A percentile compares a stretch with the other conserved stretches of the same genome.
These are phyloP conservation scores for Kurtzmaniella cleridarum DNA, from an alignment of 805 yeast species.

Conservation along the genomic window DNA sequence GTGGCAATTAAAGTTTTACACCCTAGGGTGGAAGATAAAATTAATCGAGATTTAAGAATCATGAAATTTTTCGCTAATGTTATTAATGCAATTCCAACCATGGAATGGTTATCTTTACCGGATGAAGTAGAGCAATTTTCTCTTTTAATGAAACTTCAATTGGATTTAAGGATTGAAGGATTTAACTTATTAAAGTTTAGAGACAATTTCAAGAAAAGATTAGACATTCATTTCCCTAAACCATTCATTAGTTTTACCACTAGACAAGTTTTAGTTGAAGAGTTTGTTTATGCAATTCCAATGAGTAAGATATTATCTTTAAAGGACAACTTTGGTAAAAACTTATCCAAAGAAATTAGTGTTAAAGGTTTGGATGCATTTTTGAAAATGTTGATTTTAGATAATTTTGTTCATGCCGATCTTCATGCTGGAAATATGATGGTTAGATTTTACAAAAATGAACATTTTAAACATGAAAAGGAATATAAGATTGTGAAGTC, in stretches of 20 bases:
- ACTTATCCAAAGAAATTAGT: conserved; percentile 61
- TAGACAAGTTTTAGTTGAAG: conserved; percentile 76
- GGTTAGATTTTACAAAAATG: conserved; percentile 59
- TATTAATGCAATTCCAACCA: conserved; percentile 76
- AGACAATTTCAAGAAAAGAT: conserved; percentile 52
- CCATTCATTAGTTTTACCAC: conserved; percentile 65
- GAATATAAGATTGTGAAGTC: conserved; percentile 39
- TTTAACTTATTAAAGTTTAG: conserved; percentile 69
- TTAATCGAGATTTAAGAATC: conserved; percentile 75
- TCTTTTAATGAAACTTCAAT: conserved; percentile 77
- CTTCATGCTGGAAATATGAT: conserved; percentile 95
- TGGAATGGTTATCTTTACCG: conserved; percentile 97
- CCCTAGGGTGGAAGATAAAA: conserved; percentile 70
- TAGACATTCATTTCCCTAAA: conserved; percentile 73
- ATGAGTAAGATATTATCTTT: conserved; percentile 64
- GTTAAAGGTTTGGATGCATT: conserved; percentile 88
- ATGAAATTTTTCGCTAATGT: conserved; percentile 75
- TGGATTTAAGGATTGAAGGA: conserved; percentile 88
- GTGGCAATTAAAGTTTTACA: conserved; percentile 93
- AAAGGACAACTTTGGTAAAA: conserved; percentile 38
- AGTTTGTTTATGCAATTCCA: conserved; percentile 76
- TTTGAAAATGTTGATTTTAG: conserved; percentile 84
- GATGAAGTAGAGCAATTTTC: conserved; percentile 90
- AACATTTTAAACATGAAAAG: conserved; percentile 34
- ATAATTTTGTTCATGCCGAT: conserved; percentile 95